Base-by-base conservation (phyloP, 768 basidiomycete genomes). In the Suillus decipiens region DNA sequence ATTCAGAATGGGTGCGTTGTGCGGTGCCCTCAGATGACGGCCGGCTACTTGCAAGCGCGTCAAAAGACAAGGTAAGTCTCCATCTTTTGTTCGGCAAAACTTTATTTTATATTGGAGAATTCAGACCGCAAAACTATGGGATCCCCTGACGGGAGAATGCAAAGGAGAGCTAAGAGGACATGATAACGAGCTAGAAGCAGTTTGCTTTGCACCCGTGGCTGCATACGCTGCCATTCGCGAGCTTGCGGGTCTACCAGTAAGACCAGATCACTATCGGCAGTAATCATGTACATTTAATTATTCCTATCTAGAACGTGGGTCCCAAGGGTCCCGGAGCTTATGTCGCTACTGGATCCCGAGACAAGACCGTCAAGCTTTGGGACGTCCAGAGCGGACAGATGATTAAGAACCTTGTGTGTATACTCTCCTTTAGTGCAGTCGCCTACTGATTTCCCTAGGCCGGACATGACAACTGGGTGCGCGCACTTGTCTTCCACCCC, bases 321-420 rank as follows among this genome's bases (percentile, higher is more conserved):
- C 75, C 68, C 47, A 86, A 81, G 73, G 82, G 76, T 62, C 82
- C 75, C 55, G 88, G 80, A 15, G 70, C 79, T 31, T 95, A 87
- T 72, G 81, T 91, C 9, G 88, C 88, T 11, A 95, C 93, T 15
- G 94, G 93, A 14, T 89, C 92, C 37, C 83, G 95, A 75, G 95
- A 98, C 78, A 96, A 94, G 81, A 87, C 87, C 5, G 92, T 97
- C 78, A 92, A 90, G 70, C 75, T 98, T 19, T 98, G 95, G 95
- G 95, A 97, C 70, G 82, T 87, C 0, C 82, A 87, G 64, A 88
- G 86, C 51, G 95, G 96, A 5, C 93, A 93, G 73, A 82, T 92
- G 74, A 74, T 95, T 50, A 83, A 88, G 73, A 91, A 85, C 64
- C 82, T 96, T 61, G 91, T 90, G 66, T 62, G 84, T 74, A 54